Percentiles rank a stretch among this genome's conserved stretches.
Conservation (phyloP, 257 asterid species). For the Avicennia marina region DNA sequence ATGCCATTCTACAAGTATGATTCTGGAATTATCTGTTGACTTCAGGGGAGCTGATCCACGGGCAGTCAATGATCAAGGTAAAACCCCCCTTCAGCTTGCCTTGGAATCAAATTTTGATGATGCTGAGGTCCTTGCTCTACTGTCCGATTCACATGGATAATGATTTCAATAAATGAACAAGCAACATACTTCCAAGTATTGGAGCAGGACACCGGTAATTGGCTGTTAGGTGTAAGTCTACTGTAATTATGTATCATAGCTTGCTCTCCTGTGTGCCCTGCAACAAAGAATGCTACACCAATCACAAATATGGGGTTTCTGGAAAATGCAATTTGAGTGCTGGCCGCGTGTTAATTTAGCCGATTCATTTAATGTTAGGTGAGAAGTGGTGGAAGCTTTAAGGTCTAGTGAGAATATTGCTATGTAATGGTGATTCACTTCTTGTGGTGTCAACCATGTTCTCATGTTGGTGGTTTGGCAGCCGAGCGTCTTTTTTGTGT, state of each 20-base stretch:
- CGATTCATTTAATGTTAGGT: slow-evolving; percentile 11
- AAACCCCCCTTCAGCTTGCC: slow-evolving; percentile 49
- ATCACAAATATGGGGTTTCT: slow-evolving; percentile 14
- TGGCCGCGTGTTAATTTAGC: slow-evolving; percentile 11
- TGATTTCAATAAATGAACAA: not conserved
- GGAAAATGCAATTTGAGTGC: not conserved
- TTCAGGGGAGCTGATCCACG: slow-evolving; percentile 91
- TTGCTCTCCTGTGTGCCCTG: too few relatives aligned
- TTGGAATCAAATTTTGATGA: slow-evolving; percentile 63
- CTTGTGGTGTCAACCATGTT: too few relatives aligned
- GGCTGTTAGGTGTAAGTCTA: slow-evolving; percentile 25
- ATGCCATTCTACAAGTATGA: too few relatives aligned
- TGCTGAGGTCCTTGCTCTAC: slow-evolving; percentile 56
- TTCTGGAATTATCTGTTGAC: not conserved
- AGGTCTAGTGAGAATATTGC: slow-evolving; percentile 17
- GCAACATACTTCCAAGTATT: too few relatives aligned
- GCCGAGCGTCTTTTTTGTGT: too few relatives aligned
- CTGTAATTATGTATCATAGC: slow-evolving; percentile 41
- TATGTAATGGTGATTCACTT: slow-evolving; percentile 18
- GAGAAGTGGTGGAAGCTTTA: slow-evolving; percentile 19
- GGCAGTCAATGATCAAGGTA: slow-evolving; percentile 61
- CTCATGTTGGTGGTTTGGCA: too few relatives aligned
- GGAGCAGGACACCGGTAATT: slow-evolving; percentile 15
- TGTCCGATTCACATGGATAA: slow-evolving; percentile 49
- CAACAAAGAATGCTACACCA: slow-evolving; percentile 9